These are phyloP conservation scores for Lumnitzera racemosa DNA, from an alignment of 345 rosid species.

Conservation along the genomic window DNA sequence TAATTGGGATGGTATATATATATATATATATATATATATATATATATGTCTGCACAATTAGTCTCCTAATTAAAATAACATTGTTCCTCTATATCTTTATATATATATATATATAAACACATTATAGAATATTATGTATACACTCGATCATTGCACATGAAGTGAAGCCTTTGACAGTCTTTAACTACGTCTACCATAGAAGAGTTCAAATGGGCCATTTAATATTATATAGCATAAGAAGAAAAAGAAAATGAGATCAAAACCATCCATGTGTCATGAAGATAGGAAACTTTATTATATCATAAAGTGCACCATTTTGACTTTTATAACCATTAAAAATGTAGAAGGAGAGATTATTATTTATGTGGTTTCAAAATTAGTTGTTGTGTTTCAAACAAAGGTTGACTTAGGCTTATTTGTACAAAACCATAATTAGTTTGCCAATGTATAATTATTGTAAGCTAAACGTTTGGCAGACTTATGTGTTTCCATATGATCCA, in stretches of 20 bases:
- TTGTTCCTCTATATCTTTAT: background rate
- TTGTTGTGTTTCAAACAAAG: constrained; percentile 26
- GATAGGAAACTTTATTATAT: constrained; percentile 2
- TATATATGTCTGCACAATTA: too few relatives aligned
- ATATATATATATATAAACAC: background rate
- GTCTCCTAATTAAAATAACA: too few relatives aligned
- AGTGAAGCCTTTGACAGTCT: constrained; percentile 13
- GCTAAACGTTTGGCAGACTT: constrained; percentile 24
- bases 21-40: too few relatives aligned
- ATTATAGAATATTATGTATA: background rate
- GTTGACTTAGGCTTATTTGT: constrained; percentile 26
- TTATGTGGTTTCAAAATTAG: constrained; percentile 13
- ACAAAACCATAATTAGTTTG: constrained; percentile 32
- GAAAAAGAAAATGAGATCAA: background rate
- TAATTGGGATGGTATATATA: too few relatives aligned
- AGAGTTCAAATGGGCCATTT: constrained; percentile 5
- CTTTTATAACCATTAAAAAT: constrained; percentile 4
- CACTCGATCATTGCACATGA: constrained; percentile 4
- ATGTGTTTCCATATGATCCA: constrained; percentile 14
- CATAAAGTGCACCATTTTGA: constrained; percentile 1
- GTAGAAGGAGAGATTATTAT: constrained; percentile 7
- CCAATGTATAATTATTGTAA: constrained; percentile 24
- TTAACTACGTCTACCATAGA: constrained; percentile 8
- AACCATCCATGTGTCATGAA: background rate
- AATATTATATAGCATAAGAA: background rate